A percentile compares a stretch with the other conserved stretches of the same genome.
These are phyloP conservation scores for Sporothrix variecibatus DNA, from an alignment of 2,329 filamentous ascomycete species.

Conservation along the genomic window DNA sequence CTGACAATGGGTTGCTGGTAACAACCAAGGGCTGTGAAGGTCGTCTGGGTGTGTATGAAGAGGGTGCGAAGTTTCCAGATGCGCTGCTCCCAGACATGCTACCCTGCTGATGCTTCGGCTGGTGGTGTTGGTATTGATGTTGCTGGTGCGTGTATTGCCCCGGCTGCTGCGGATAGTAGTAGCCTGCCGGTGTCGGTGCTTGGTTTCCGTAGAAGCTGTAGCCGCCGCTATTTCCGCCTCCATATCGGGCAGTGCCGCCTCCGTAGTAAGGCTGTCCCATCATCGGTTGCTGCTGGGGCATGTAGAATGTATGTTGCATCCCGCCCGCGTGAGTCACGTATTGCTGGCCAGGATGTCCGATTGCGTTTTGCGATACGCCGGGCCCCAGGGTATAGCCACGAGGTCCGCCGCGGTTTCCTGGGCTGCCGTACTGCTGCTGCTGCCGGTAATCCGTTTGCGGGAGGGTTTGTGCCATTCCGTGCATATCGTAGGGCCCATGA, in stretches of 20 bases:
- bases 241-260: neutral
- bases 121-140: neutral
- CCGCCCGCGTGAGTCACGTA: neutral
- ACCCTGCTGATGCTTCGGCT: neutral
- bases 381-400: neutral
- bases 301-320: neutral
- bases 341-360: neutral
- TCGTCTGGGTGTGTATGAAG: slow-evolving; percentile 33
- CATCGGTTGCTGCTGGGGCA: neutral
- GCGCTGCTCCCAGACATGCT: neutral
- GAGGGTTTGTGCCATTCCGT: neutral
- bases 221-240: neutral
- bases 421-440: neutral
- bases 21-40: slow-evolving; percentile 37
- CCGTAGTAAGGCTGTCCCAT: neutral
- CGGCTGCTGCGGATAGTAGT: neutral
- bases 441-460: neutral
- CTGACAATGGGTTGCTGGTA: neutral
- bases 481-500: neutral
- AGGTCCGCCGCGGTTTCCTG: neutral
- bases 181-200: neutral
- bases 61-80: neutral
- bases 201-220: neutral
- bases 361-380: too few relatives aligned
- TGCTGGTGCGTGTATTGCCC: neutral